Conservation (phyloP, 345 rosid genomes). For the Eucalyptus sp. region DNA sequence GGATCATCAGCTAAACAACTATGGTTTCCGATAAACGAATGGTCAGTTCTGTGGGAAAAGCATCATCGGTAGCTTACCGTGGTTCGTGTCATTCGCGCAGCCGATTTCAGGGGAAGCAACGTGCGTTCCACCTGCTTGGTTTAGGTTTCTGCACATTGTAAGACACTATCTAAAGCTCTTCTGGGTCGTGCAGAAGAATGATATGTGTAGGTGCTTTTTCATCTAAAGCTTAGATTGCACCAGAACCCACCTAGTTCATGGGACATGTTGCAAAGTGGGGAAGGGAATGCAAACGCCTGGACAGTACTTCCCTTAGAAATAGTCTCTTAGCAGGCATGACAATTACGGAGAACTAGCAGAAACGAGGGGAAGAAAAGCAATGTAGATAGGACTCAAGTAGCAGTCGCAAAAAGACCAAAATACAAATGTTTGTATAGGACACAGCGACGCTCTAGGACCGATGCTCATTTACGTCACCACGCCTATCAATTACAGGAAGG, state of each 20-base stretch:
- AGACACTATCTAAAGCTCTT: background rate
- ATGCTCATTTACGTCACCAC: background rate
- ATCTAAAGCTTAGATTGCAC: background rate
- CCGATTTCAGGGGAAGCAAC: background rate
- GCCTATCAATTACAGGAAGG: constrained; percentile 43
- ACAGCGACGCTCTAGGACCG: background rate
- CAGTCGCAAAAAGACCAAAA: background rate
- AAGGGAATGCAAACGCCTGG: background rate
- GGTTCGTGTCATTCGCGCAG: background rate
- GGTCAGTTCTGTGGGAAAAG: background rate
- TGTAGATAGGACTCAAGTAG: background rate
- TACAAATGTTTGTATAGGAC: background rate
- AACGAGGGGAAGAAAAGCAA: background rate
- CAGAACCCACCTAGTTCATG: background rate
- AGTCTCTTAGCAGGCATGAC: background rate
- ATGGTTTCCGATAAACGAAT: background rate
- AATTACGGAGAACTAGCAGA: background rate
- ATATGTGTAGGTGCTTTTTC: background rate
- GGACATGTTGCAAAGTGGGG: background rate
- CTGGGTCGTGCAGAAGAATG: background rate
- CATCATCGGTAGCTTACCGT: background rate
- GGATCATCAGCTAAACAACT: background rate
- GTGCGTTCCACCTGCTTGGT: background rate
- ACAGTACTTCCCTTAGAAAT: background rate
- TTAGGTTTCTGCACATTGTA: background rate